phyloP scores from a whole-genome alignment of 2,329 filamentous ascomycete species.

The Hypoxylon sp. region DNA sequence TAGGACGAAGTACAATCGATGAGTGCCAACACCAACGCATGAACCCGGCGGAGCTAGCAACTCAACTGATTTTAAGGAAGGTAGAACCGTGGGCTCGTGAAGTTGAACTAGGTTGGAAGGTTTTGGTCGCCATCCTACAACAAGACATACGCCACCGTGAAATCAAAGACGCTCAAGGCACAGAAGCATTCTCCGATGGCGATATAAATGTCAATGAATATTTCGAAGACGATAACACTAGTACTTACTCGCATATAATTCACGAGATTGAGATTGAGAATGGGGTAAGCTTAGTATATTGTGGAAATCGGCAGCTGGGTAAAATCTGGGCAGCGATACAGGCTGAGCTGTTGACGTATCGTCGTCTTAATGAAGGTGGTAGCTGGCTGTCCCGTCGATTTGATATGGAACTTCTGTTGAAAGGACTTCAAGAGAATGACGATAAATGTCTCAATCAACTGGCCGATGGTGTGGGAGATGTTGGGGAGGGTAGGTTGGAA shows the following conservation, averaged over 20 bases:
- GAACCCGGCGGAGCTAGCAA: slow-evolving; percentile 26
- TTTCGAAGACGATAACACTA: neutral
- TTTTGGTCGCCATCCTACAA: slow-evolving; percentile 16
- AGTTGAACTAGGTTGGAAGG: slow-evolving; percentile 12
- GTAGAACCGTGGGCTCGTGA: slow-evolving; percentile 11
- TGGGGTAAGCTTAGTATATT: slow-evolving; percentile 41
- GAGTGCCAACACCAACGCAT: slow-evolving; percentile 18
- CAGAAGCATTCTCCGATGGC: neutral
- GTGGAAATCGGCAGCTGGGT: slow-evolving; percentile 11
- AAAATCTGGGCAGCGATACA: slow-evolving; percentile 55
- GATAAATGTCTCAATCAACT: neutral
- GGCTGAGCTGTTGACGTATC: slow-evolving; percentile 57
- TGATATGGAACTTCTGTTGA: slow-evolving; percentile 12
- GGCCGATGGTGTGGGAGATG: neutral
- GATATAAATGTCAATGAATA: neutral
- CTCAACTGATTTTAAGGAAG: neutral
- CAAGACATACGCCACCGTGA: slow-evolving; percentile 2
- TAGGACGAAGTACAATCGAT: slow-evolving; percentile 24
- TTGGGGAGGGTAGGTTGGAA: neutral
- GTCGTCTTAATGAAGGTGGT: slow-evolving; percentile 51
- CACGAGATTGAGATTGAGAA: neutral
- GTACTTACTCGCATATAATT: neutral
- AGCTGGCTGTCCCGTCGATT: slow-evolving; percentile 31
- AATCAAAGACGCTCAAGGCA: neutral
- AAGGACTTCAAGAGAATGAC: slow-evolving; percentile 10